A percentile compares a stretch with the other conserved stretches of the same genome.
phyloP scores from a whole-genome alignment of 1,284 basidiomycete species.

The Sphagnurus paluster region DNA sequence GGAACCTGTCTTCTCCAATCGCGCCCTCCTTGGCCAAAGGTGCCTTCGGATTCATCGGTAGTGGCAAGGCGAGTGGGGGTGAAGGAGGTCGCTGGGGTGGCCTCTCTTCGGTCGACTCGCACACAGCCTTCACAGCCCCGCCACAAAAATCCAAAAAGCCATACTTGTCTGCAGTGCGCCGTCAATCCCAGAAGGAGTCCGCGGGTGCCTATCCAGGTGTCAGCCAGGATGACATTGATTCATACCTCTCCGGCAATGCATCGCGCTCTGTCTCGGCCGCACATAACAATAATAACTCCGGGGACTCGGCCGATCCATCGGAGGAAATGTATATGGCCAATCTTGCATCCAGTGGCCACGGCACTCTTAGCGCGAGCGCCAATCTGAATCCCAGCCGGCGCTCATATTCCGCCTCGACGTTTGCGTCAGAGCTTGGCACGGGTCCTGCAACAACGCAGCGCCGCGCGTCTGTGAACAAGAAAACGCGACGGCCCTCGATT shows the following conservation, averaged over 20 bases:
- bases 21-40: conserved; percentile 1
- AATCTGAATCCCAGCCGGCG: background rate
- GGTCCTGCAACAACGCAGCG: background rate
- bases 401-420: conserved; percentile 4
- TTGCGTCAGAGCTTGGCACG: conserved; percentile 1
- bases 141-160: conserved; percentile 13
- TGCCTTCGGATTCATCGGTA: background rate
- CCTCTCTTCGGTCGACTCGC: conserved; percentile 35
- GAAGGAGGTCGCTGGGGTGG: conserved; percentile 34
- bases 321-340: conserved; percentile 28
- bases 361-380: too few relatives aligned
- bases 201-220: conserved; percentile 24
- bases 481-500: conserved; percentile 10
- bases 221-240: conserved; percentile 14
- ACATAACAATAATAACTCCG: conserved; percentile 10
- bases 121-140: conserved; percentile 16
- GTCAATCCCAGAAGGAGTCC: conserved; percentile 26
- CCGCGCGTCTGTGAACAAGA: conserved; percentile 9
- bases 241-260: conserved; percentile 9
- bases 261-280: conserved; percentile 10
- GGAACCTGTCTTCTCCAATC: background rate
- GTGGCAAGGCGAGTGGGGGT: conserved; percentile 17
- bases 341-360: conserved; percentile 10
- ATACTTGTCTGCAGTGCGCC: conserved; percentile 13
- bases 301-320: conserved; percentile 25